phyloP scores from a whole-genome alignment of 2,329 filamentous ascomycete species.

The Paecilomyces niveus region DNA sequence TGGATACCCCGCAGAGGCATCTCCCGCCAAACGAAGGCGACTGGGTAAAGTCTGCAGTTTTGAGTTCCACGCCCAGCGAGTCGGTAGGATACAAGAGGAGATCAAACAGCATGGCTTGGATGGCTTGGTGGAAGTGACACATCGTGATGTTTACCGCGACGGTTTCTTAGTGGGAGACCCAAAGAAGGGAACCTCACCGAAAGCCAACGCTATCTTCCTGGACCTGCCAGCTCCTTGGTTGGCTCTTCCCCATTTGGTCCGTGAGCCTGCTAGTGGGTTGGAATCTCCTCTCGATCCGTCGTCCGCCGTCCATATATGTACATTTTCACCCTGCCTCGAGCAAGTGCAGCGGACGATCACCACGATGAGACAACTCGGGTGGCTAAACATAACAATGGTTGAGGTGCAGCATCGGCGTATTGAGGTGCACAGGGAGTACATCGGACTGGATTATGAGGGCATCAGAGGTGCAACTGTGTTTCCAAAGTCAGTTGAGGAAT shows the following conservation, averaged over 20 bases:
- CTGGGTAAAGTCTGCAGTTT: conserved; percentile 44
- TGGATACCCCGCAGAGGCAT: conserved; percentile 28
- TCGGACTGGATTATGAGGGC: conserved; percentile 65
- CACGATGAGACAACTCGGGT: conserved; percentile 70
- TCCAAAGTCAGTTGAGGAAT: conserved; percentile 66
- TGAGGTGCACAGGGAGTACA: conserved; percentile 72
- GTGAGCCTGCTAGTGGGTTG: conserved; percentile 23
- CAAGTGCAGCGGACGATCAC: conserved; percentile 85
- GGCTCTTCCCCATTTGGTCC: conserved; percentile 41
- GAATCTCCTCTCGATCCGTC: conserved; percentile 60
- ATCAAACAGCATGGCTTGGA: conserved; percentile 38
- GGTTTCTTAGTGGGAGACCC: conserved; percentile 36
- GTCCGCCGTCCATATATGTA: conserved; percentile 73
- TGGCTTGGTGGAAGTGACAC: conserved; percentile 37
- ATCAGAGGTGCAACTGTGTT: conserved; percentile 60
- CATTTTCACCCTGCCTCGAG: conserved; percentile 95
- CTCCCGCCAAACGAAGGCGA: conserved; percentile 17
- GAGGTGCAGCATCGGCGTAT: conserved; percentile 75
- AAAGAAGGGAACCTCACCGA: conserved; percentile 31
- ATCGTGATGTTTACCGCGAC: conserved; percentile 44
- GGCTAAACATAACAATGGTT: conserved; percentile 90
- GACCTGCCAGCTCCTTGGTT: conserved; percentile 47
- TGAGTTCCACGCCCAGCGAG: conserved; percentile 43
- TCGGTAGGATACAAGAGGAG: conserved; percentile 35
- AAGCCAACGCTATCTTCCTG: conserved; percentile 42